phyloP scores from a whole-genome alignment of 306 rosid genomes.

The Carpinus fangiana region DNA sequence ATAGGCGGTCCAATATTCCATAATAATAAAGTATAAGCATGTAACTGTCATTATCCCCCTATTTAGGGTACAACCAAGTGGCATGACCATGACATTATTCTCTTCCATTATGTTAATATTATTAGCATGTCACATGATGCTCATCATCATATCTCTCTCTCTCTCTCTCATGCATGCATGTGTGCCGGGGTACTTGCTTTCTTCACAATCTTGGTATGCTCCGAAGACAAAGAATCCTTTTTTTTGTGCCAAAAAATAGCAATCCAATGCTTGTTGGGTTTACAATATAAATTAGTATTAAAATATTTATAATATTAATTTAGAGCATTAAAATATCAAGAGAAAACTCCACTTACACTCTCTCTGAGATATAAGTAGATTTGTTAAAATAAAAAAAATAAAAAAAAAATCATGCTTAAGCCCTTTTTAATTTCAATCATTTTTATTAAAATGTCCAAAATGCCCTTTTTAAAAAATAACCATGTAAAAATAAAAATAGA shows the following conservation, averaged over 20 bases:
- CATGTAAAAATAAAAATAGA: too few species aligned
- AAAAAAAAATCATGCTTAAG: too few species aligned
- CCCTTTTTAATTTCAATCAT: too few species aligned
- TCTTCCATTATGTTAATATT: background rate
- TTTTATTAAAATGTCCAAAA: too few species aligned
- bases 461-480: too few species aligned
- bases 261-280: conserved; percentile 1
- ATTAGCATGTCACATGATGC: background rate
- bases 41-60: background rate
- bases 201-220: conserved; percentile 8
- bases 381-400: too few species aligned
- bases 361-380: too few species aligned
- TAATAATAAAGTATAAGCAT: background rate
- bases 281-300: background rate
- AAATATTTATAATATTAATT: too few species aligned
- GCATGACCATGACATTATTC: background rate
- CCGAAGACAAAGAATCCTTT: background rate
- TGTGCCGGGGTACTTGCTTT: background rate
- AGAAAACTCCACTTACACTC: too few species aligned
- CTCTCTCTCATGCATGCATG: background rate
- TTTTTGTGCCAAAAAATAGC: background rate
- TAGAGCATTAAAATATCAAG: too few species aligned
- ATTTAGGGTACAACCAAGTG: background rate
- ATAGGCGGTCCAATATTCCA: background rate
- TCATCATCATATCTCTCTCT: background rate